phyloP scores from a whole-genome alignment of 805 yeast genomes.

The Jamesozyma rosinii region DNA sequence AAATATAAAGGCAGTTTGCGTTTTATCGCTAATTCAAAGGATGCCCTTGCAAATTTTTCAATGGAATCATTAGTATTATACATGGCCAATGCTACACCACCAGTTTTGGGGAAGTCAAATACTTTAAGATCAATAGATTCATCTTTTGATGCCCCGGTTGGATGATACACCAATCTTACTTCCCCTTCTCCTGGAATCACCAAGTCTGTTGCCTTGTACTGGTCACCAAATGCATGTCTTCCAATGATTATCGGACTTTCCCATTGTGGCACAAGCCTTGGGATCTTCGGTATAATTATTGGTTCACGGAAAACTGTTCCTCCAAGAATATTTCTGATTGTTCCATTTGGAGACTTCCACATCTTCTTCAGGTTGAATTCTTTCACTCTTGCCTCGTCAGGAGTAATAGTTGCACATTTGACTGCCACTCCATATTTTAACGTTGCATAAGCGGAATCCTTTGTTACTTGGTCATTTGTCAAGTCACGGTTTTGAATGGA shows the following conservation, averaged over 20 bases:
- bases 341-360: constrained; percentile 98
- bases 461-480: constrained; percentile 80
- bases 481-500: constrained; percentile 79
- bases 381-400: constrained; percentile 88
- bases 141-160: constrained; percentile 48
- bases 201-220: constrained; percentile 85
- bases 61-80: constrained; percentile 91
- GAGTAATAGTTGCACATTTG: constrained; percentile 96
- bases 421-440: constrained; percentile 83
- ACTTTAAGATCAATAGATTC: constrained; percentile 29
- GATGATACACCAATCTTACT: constrained; percentile 64
- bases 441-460: constrained; percentile 84
- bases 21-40: constrained; percentile 77
- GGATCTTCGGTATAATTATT: constrained; percentile 79
- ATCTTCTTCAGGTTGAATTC: constrained; percentile 86
- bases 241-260: constrained; percentile 92
- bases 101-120: constrained; percentile 43
- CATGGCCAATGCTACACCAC: constrained; percentile 76
- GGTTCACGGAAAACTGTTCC: constrained; percentile 97
- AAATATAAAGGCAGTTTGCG: constrained; percentile 72
- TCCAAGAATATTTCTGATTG: constrained; percentile 87
- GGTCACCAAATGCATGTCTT: constrained; percentile 96
- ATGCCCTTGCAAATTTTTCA: constrained; percentile 81
- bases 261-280: constrained; percentile 85
- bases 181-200: constrained; percentile 66